Base-by-base conservation (phyloP, 2,329 filamentous ascomycete genomes). In the Teratosphaeria zuluensis region DNA sequence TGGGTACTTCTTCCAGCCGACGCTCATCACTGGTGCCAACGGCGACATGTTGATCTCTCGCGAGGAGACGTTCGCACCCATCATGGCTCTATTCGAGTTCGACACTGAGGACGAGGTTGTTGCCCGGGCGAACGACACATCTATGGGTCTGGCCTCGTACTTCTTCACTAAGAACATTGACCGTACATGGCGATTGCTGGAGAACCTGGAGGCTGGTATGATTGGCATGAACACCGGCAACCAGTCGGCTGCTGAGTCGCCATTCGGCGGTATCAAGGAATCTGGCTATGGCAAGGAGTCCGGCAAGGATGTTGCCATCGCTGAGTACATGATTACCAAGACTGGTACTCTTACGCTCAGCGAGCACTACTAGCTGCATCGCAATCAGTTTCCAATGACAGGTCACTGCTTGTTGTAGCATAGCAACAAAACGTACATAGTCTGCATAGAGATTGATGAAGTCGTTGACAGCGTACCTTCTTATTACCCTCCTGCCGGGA, bases 1-100 rank as follows among this genome's bases (percentile, higher is more conserved):
- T 0, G 84, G 85, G 4, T 89, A 86, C 72, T 90, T 88, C 76
- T 87, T 88, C 71, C 78, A 86, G 68, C 85, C 84, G 1, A 88
- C 85, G 0, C 81, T 88, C 58, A 79, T 89, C 48, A 79, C 79
- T 0, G 79, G 80, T 4, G 81, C 84, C 62, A 83, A 77, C 6
- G 72, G 76, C 9, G 77, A 83, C 1, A 87, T 87, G 84, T 69
- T 77, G 61, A 75, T 79, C 58, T 68, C 75, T 1, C 73, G 75
- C 0, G 85, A 88, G 64, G 85, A 88, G 72, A 83, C 80, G 0
- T 88, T 89, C 65, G 84, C 83, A 0, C 85, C 85, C 0, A 78
- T 88, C 35, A 77, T 80, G 28, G 84, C 84, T 0, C 71, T 89
- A 55, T 85, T 85, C 65, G 78, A 78, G 58, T 88, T 89, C 62